A percentile compares a stretch with the other conserved stretches of the same genome.
These are phyloP conservation scores for Naganishia cerealis DNA, from an alignment of 1,284 basidiomycete genomes.

Conservation along the genomic window DNA sequence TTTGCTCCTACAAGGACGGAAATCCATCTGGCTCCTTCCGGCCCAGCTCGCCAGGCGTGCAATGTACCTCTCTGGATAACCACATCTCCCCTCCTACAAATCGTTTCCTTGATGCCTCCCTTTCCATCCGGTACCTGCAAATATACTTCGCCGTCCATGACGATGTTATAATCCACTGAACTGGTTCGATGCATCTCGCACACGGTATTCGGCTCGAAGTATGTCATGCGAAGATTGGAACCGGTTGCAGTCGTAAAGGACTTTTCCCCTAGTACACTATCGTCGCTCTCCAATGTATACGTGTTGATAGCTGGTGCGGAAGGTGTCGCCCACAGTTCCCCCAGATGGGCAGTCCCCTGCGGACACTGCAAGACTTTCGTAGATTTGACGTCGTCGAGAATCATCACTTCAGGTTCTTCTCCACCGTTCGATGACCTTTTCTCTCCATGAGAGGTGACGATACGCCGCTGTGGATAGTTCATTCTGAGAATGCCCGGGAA, in stretches of 20 bases:
- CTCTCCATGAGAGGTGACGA: conserved; percentile 45
- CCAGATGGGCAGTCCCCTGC: conserved; percentile 37
- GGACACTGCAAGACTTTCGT: conserved; percentile 39
- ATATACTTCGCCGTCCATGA: conserved; percentile 42
- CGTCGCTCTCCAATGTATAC: conserved; percentile 35
- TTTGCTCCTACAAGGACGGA: conserved; percentile 47
- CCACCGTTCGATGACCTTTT: conserved; percentile 31
- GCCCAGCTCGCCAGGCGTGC: conserved; percentile 51
- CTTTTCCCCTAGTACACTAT: conserved; percentile 36
- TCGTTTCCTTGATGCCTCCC: conserved; percentile 39
- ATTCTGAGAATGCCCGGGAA: conserved; percentile 1
- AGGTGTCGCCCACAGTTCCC: conserved; percentile 43
- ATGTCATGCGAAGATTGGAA: conserved; percentile 49
- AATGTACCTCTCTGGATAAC: conserved; percentile 52
- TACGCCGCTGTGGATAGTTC: conserved; percentile 41
- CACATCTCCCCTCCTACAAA: conserved; percentile 46
- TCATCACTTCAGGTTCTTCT: conserved; percentile 37
- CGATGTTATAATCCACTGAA: conserved; percentile 51
- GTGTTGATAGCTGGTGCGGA: conserved; percentile 39
- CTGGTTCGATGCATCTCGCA: conserved; percentile 48
- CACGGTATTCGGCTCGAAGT: conserved; percentile 42
- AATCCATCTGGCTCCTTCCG: conserved; percentile 48
- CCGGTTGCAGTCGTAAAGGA: conserved; percentile 44
- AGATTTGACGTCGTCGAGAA: conserved; percentile 39
- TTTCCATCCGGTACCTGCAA: conserved; percentile 42